Conservation (phyloP, 208 protist species). For the Trypanosoma rangeli region DNA sequence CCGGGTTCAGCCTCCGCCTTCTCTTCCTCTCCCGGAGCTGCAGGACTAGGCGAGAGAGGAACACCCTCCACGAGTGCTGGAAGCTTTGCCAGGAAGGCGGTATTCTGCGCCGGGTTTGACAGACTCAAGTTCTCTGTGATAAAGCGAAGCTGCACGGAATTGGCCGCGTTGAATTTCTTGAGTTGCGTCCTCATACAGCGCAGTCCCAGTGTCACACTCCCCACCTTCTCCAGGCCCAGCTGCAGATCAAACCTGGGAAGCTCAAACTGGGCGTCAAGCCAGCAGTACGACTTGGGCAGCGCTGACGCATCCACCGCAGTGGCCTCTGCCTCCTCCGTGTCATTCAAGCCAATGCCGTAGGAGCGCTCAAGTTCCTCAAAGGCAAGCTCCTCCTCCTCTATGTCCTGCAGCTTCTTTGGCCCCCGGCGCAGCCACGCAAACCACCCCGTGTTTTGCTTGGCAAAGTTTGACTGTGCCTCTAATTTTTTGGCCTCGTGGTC, state of each 20-base stretch:
- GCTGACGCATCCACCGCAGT: constrained; percentile 18
- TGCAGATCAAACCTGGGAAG: constrained; percentile 47
- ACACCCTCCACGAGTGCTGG: constrained; percentile 43
- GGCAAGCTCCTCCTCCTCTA: constrained; percentile 49
- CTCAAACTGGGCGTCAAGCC: constrained; percentile 58
- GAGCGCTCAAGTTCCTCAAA: constrained; percentile 56
- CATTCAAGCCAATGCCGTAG: constrained; percentile 64
- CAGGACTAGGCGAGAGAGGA: not conserved
- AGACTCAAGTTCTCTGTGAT: constrained; percentile 70
- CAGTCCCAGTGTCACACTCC: constrained; percentile 47
- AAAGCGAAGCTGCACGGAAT: constrained; percentile 59
- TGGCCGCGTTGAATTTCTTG: constrained; percentile 51
- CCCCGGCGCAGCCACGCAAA: constrained; percentile 46
- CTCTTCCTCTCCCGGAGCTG: constrained; percentile 3
- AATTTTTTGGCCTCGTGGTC: constrained; percentile 60
- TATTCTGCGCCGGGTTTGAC: constrained; percentile 46
- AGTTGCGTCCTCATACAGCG: constrained; percentile 49
- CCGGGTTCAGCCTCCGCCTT: constrained; percentile 6
- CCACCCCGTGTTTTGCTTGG: constrained; percentile 44
- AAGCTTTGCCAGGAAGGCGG: constrained; percentile 16
- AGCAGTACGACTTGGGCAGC: constrained; percentile 71
- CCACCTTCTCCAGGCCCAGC: constrained; percentile 54
- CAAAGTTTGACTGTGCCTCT: constrained; percentile 35
- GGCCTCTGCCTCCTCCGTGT: constrained; percentile 32
- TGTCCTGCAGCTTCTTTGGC: constrained; percentile 25